phyloP scores from a whole-genome alignment of 192 early-diverging fungal species.

The Coemansia sp. region DNA sequence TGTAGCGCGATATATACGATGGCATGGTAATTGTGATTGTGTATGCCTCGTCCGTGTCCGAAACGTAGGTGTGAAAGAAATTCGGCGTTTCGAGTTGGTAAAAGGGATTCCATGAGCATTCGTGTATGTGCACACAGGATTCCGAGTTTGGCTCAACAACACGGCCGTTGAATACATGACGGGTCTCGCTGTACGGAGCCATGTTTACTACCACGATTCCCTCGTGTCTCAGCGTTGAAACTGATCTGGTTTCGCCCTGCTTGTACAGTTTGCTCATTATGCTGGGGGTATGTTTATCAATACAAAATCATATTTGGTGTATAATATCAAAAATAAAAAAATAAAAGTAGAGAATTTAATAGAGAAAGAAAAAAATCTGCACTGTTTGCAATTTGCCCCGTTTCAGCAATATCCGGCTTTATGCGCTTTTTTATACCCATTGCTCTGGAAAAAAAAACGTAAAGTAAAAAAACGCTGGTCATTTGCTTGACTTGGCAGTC shows the following conservation, averaged over 20 bases:
- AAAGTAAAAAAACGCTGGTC: background rate
- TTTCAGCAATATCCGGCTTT: too few species aligned
- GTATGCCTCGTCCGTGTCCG: conserved; percentile 13
- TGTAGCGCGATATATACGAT: conserved; percentile 32
- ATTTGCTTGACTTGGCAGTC: background rate
- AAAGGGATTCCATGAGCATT: conserved; percentile 41
- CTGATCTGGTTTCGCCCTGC: conserved; percentile 4
- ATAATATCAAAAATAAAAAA: background rate
- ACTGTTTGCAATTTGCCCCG: too few species aligned
- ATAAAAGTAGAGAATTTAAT: background rate
- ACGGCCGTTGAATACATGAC: conserved; percentile 33
- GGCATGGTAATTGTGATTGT: conserved; percentile 24
- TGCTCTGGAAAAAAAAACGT: background rate
- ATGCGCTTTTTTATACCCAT: background rate
- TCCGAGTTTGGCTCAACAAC: conserved; percentile 12
- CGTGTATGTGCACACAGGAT: conserved; percentile 15
- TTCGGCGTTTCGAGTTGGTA: conserved; percentile 14
- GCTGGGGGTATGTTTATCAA: background rate
- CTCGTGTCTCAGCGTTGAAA: conserved; percentile 25
- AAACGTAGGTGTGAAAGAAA: conserved; percentile 33
- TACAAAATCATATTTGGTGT: too few species aligned
- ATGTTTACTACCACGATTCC: conserved; percentile 27
- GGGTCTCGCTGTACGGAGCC: conserved; percentile 18
- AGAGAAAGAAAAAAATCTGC: background rate
- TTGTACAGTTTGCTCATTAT: background rate